A percentile compares a stretch with the other conserved stretches of the same genome.
These are phyloP conservation scores for Fremontodendron californicum DNA, from an alignment of 345 rosid genomes.

Conservation along the genomic window DNA sequence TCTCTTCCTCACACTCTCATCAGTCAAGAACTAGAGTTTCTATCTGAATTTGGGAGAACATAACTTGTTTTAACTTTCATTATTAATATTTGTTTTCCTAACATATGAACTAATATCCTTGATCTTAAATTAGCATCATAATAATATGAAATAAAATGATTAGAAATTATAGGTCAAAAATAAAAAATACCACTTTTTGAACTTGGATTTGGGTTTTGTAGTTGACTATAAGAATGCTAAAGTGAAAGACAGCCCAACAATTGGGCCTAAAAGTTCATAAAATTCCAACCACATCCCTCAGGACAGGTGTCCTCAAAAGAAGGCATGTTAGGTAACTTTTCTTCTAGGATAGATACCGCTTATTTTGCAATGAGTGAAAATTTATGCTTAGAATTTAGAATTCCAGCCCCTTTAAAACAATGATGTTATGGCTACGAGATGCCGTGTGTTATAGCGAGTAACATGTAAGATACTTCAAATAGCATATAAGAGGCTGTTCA, in stretches of 20 bases:
- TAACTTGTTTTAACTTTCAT: background rate
- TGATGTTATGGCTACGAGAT: background rate
- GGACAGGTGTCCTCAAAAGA: background rate
- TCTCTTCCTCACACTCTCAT: background rate
- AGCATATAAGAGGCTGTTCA: background rate
- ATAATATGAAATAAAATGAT: background rate
- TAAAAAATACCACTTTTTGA: background rate
- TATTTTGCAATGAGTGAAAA: background rate
- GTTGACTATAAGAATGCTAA: background rate
- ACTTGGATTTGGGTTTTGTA: background rate
- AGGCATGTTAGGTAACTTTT: background rate
- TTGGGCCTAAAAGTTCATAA: background rate
- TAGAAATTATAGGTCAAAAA: background rate
- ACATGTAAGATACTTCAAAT: background rate
- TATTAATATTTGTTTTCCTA: background rate
- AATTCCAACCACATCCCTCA: background rate
- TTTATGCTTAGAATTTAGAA: background rate
- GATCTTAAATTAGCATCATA: background rate
- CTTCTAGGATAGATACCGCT: background rate
- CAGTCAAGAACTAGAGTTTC: background rate
- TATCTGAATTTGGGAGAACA: background rate
- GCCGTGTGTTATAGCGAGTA: background rate
- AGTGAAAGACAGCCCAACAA: background rate
- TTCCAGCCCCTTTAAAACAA: background rate
- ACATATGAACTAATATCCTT: background rate